Percentiles rank a stretch among this genome's conserved stretches.
Conservation (phyloP, 2,329 filamentous ascomycete species). For the Sporothrix humicola region DNA sequence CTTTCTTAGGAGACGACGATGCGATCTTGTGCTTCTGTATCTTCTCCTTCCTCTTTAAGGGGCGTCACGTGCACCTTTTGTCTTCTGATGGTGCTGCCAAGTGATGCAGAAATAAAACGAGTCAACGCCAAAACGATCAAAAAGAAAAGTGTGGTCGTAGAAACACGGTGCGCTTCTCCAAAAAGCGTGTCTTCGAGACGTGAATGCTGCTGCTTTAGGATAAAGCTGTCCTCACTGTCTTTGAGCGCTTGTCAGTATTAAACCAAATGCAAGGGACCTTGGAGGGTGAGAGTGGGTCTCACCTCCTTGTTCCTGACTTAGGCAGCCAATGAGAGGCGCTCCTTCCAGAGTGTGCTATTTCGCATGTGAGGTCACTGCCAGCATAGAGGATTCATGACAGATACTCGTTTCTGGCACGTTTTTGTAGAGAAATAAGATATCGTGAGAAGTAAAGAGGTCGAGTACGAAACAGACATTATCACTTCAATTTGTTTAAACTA, state of each 20-base stretch:
- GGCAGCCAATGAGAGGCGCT: constrained; percentile 2
- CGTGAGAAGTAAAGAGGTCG: no score
- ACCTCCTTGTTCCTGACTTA: constrained; percentile 22
- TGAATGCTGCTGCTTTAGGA: constrained; percentile 6
- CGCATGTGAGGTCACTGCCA: not conserved
- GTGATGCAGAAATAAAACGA: not conserved
- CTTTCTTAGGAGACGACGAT: no score
- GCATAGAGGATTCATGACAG: not conserved
- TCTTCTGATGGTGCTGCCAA: not conserved
- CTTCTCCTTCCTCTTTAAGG: not conserved
- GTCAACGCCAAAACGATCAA: not conserved
- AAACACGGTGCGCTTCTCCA: not conserved
- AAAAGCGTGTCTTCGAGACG: constrained; percentile 15
- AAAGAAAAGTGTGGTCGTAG: not conserved
- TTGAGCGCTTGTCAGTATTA: not conserved
- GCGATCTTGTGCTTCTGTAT: not conserved
- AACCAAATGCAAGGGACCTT: not conserved
- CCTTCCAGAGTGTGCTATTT: not conserved
- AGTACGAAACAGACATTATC: no score
- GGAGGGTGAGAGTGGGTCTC: not conserved
- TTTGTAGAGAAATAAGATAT: not conserved
- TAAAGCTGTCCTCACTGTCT: constrained; percentile 24
- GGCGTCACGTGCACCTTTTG: not conserved
- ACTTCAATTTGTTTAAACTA: no score
- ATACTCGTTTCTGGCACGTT: not conserved